Conservation (phyloP, 257 asterid species). For the Plectranthus barbatus region DNA sequence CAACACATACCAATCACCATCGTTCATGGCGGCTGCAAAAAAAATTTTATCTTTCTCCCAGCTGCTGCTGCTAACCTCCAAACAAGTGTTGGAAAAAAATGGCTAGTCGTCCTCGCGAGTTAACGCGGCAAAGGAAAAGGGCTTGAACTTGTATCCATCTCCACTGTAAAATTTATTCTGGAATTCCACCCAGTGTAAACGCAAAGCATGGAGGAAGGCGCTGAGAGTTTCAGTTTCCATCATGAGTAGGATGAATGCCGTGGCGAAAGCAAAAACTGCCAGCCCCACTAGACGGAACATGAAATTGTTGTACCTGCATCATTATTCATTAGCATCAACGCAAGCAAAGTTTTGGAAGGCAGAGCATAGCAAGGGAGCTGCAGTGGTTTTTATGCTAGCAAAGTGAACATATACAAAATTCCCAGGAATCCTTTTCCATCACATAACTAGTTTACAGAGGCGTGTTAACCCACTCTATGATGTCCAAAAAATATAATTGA, state of each 20-base stretch:
- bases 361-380: neutral
- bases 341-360: neutral
- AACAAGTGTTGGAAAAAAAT: neutral
- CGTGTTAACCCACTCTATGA: too few species aligned
- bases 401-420: neutral
- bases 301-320: conserved; percentile 72
- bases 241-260: conserved; percentile 82
- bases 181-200: too few species aligned
- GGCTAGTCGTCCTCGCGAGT: conserved; percentile 60
- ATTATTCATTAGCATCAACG: neutral
- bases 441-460: too few species aligned
- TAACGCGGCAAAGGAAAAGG: conserved; percentile 63
- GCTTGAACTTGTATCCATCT: conserved; percentile 83
- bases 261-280: conserved; percentile 71
- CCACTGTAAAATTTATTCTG: conserved; percentile 80
- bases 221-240: conserved; percentile 95
- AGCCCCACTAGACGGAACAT: conserved; percentile 60
- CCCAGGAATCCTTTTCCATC: too few species aligned
- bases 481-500: too few species aligned
- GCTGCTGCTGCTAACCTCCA: conserved; percentile 10
- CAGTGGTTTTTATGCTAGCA: too few species aligned
- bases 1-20: neutral
- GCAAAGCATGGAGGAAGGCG: conserved; percentile 90
- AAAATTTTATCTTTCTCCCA: conserved; percentile 10
- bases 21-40: conserved; percentile 19